phyloP scores from a whole-genome alignment of 306 rosid genomes.

The Coriaria nepalensis region DNA sequence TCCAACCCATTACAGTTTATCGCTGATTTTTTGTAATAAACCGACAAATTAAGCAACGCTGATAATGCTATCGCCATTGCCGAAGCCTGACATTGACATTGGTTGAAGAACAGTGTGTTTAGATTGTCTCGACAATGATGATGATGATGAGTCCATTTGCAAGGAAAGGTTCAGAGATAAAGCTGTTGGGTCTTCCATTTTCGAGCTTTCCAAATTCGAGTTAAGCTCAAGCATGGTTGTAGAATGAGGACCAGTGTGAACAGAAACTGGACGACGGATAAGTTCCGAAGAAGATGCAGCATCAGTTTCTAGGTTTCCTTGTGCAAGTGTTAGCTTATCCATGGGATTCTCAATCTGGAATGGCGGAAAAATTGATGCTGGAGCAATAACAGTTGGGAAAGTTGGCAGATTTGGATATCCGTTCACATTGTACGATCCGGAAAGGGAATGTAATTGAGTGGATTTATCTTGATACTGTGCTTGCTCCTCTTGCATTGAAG shows the following conservation, averaged over 20 bases:
- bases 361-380: conserved; percentile 25
- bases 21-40: neutral
- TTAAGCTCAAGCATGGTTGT: conserved; percentile 22
- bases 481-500: conserved; percentile 61
- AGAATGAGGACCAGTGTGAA: conserved; percentile 19
- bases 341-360: conserved; percentile 24
- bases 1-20: conserved; percentile 2
- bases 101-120: conserved; percentile 46
- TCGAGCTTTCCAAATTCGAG: conserved; percentile 23
- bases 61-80: conserved; percentile 58
- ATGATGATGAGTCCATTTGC: conserved; percentile 38
- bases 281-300: conserved; percentile 19
- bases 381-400: conserved; percentile 30
- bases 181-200: conserved; percentile 28
- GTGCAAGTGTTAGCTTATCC: conserved; percentile 38
- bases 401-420: conserved; percentile 36
- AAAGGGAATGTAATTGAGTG: conserved; percentile 32
- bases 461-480: conserved; percentile 35
- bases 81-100: conserved; percentile 40
- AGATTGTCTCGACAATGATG: conserved; percentile 14
- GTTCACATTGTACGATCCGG: conserved; percentile 34
- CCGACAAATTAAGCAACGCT: conserved; percentile 49
- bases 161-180: conserved; percentile 64
- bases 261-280: conserved; percentile 21
- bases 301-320: conserved; percentile 23